These are phyloP conservation scores for Yamadazyma kitorensis DNA, from an alignment of 805 yeast species.

Conservation along the genomic window DNA sequence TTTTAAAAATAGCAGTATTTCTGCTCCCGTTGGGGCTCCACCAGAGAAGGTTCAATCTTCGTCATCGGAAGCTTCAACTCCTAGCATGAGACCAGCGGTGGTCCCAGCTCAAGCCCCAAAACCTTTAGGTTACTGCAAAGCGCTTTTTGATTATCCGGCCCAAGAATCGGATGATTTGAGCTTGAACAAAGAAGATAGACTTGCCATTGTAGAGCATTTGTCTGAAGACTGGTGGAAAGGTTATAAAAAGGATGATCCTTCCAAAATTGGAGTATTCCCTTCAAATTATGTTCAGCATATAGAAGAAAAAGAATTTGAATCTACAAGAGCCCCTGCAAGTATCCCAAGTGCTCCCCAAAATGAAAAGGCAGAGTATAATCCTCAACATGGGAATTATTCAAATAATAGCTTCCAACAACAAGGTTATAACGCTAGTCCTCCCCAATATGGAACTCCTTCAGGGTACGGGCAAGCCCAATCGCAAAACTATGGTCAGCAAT, in stretches of 20 bases:
- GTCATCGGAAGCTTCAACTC: background rate
- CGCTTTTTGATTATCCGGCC: conserved; percentile 70
- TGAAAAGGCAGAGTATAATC: conserved; percentile 17
- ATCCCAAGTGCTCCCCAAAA: conserved; percentile 15
- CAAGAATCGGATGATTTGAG: conserved; percentile 74
- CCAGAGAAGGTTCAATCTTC: background rate
- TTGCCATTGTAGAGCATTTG: conserved; percentile 67
- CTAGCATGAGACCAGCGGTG: conserved; percentile 1
- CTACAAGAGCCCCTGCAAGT: conserved; percentile 7
- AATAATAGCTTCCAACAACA: conserved; percentile 18
- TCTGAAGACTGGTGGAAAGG: conserved; percentile 95
- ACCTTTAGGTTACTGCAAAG: conserved; percentile 48
- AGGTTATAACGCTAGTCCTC: no score
- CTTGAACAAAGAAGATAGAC: conserved; percentile 62
- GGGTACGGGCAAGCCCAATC: background rate
- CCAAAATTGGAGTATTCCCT: conserved; percentile 79
- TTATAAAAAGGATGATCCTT: conserved; percentile 33
- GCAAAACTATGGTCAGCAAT: background rate
- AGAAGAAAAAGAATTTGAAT: conserved; percentile 28
- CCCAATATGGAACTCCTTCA: conserved; percentile 13
- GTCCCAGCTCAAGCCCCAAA: conserved; percentile 19
- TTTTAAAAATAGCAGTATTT: conserved; percentile 10
- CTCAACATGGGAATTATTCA: conserved; percentile 14
- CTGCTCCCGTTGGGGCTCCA: conserved; percentile 11
- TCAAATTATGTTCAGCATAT: conserved; percentile 68